These are phyloP conservation scores for Yarrowia sp. DNA, from an alignment of 805 yeast genomes.

Conservation along the genomic window DNA sequence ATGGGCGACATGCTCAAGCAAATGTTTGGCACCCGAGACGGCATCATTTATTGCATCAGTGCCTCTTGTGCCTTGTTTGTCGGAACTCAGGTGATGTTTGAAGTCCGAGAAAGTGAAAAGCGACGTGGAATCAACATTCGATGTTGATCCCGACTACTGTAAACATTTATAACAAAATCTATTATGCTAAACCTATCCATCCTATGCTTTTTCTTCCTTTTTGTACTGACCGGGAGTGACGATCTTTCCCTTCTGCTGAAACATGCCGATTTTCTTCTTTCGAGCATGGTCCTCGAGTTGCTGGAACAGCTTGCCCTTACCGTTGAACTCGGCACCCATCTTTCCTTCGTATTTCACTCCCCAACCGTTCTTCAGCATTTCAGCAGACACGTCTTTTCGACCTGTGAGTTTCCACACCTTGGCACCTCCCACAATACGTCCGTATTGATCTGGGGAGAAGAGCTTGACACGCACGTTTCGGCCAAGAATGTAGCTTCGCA, in stretches of 20 bases:
- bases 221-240: slow-evolving; percentile 51
- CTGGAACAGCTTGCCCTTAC: slow-evolving; percentile 66
- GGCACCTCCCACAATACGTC: slow-evolving; percentile 83
- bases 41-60: slow-evolving; percentile 64
- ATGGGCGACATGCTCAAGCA: slow-evolving; percentile 67
- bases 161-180: slow-evolving; percentile 31
- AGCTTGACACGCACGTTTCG: slow-evolving; percentile 77
- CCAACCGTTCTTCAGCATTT: slow-evolving; percentile 83
- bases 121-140: slow-evolving; percentile 82
- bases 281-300: slow-evolving; percentile 68
- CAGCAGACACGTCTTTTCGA: slow-evolving; percentile 78
- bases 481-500: slow-evolving; percentile 69
- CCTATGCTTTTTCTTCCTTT: slow-evolving; percentile 32
- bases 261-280: slow-evolving; percentile 65
- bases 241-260: slow-evolving; percentile 56
- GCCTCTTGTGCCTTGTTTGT: slow-evolving; percentile 75
- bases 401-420: slow-evolving; percentile 68
- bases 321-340: slow-evolving; percentile 84
- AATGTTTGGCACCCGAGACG: slow-evolving; percentile 74
- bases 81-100: slow-evolving; percentile 94
- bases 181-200: slow-evolving; percentile 13
- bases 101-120: slow-evolving; percentile 82
- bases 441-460: slow-evolving; percentile 83
- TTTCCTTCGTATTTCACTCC: slow-evolving; percentile 90
- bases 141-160: slow-evolving; percentile 56